Base-by-base conservation (phyloP, 768 basidiomycete species). In the Rhodocollybia butyracea region DNA sequence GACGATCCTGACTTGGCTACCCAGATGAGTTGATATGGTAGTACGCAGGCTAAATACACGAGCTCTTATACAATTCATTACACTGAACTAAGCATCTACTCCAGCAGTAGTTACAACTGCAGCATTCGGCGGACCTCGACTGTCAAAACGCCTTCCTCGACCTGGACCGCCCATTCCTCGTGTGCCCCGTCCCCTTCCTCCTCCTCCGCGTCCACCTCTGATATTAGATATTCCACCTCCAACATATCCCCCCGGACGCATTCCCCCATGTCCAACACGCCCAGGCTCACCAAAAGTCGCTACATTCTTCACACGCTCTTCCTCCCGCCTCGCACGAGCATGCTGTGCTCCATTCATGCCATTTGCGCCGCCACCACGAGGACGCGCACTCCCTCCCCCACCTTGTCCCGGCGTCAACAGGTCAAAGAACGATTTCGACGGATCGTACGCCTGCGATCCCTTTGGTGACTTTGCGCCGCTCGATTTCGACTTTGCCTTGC, bases 261-360 rank as follows among this genome's bases (percentile, higher is more conserved):
- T 78, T 48, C 89, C 66, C 15, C 51, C 51, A 39, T 50, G 34
- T 5, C 89, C 88, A 17, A 88, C 81, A 46, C 87, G 87, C 11
- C 89, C 89, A 7, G 90, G 84, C 66, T 93, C 91, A 2, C 91
- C 91, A 76, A 94, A 94, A 7, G 91, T 93, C 29, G 88, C 87
- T 8, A 93, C 83, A 62, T 93, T 93, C 69, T 81, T 83, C 68
- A 91, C 89, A 57, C 91, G 71, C 65, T 93, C 91, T 62, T 92
- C 91, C 61, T 93, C 90, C 41, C 91, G 71, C 61, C 90, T 77
- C 61, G 83, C 89, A 51, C 86, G 74, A 1, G 85, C 89, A 15
- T 34, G 31, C 22, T 50, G 48, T 7, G 32, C 48, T 22, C 48
- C 43, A 0, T 70, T 77, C 34, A 71, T 72, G 1, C 78, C 76